Conservation (phyloP, 768 basidiomycete species). For the Melanogaster broomeanus region DNA sequence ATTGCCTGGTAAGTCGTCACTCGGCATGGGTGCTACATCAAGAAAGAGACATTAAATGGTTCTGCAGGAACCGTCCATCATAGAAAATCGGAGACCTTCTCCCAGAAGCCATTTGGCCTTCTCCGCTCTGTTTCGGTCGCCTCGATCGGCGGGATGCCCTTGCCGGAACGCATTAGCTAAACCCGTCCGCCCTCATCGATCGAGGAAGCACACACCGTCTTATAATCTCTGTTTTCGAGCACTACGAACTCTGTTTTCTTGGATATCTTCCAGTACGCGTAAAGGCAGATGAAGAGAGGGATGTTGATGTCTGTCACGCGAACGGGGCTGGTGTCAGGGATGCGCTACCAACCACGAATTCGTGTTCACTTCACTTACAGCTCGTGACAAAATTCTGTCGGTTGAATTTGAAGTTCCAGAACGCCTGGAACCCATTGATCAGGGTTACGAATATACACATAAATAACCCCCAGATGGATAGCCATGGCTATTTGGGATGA, state of each 20-base stretch:
- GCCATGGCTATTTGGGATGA: slow-evolving; percentile 43
- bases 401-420: slow-evolving; percentile 52
- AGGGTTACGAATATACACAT: slow-evolving; percentile 63
- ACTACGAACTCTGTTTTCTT: slow-evolving; percentile 44
- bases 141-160: slow-evolving; percentile 67
- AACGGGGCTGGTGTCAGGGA: slow-evolving; percentile 2
- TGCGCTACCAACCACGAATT: neutral
- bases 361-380: slow-evolving; percentile 33
- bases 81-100: slow-evolving; percentile 49
- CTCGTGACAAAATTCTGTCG: slow-evolving; percentile 50
- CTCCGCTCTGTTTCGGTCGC: slow-evolving; percentile 62
- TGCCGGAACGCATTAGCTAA: neutral
- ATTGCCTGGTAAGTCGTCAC: too few species aligned
- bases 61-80: slow-evolving; percentile 42
- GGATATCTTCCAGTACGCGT: slow-evolving; percentile 21
- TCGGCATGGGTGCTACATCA: too few species aligned
- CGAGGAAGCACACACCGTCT: slow-evolving; percentile 53
- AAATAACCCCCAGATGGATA: slow-evolving; percentile 66
- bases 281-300: slow-evolving; percentile 20
- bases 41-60: too few species aligned
- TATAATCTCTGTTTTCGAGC: slow-evolving; percentile 68
- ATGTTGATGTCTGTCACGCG: slow-evolving; percentile 35
- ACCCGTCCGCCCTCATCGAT: neutral
- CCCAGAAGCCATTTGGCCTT: slow-evolving; percentile 50
- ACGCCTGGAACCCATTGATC: slow-evolving; percentile 59